A percentile compares a stretch with the other conserved stretches of the same genome.
These are phyloP conservation scores for Diaporthe sp. DNA, from an alignment of 2,329 filamentous ascomycete genomes.

Conservation along the genomic window DNA sequence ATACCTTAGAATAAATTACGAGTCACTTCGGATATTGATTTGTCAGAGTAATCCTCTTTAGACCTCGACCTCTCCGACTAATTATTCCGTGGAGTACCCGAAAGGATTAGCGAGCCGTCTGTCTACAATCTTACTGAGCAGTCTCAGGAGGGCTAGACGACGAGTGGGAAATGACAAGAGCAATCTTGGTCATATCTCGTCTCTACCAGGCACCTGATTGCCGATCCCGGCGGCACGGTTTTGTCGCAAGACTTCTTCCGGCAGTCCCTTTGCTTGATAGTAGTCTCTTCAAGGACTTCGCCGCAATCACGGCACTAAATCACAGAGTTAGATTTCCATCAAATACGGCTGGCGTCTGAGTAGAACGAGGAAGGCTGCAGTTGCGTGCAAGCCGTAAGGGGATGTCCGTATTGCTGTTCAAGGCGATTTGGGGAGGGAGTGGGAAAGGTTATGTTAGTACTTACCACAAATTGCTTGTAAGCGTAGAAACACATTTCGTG, in stretches of 20 bases:
- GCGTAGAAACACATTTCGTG: background rate
- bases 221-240: background rate
- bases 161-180: slow-evolving; percentile 18
- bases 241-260: slow-evolving; percentile 19
- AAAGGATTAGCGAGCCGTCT: background rate
- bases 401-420: too few relatives aligned
- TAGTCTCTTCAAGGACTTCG: background rate
- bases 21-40: background rate
- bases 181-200: background rate
- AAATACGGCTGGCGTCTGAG: background rate
- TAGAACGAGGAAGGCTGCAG: background rate
- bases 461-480: background rate
- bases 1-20: background rate
- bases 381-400: too few relatives aligned
- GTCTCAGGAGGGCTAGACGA: background rate
- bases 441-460: background rate
- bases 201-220: background rate
- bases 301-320: background rate
- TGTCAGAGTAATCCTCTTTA: too few relatives aligned
- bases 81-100: background rate
- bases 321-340: background rate
- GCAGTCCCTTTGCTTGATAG: slow-evolving; percentile 27
- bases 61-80: background rate
- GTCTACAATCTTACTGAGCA: background rate
- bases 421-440: background rate